Conservation (phyloP, 208 protist genomes). For the Acanthamoeba healyi region DNA sequence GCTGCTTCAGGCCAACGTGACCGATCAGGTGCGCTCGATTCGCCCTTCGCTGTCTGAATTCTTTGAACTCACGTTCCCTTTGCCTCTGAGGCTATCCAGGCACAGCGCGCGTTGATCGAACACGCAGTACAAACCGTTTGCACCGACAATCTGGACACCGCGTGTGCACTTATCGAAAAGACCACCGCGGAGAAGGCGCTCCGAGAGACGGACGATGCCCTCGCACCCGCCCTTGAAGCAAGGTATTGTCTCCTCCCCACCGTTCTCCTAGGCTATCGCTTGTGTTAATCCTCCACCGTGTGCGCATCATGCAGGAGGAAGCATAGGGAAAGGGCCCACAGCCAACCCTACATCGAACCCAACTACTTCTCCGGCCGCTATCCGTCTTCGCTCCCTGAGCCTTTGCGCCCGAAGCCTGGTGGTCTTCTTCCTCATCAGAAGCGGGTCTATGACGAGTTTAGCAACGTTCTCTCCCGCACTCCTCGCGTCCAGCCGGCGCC, state of each 20-base stretch:
- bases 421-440: conserved; percentile 92
- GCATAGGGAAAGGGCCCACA: conserved; percentile 22
- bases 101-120: conserved; percentile 78
- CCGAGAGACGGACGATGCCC: conserved; percentile 92
- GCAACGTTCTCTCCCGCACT: conserved; percentile 83
- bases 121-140: conserved; percentile 84
- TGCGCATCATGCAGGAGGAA: conserved; percentile 35
- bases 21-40: conserved; percentile 22
- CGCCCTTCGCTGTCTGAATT: conserved; percentile 4
- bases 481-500: conserved; percentile 22
- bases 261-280: not conserved
- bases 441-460: conserved; percentile 93
- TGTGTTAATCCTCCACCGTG: too few relatives aligned
- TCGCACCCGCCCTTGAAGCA: conserved; percentile 86
- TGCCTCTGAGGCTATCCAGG: conserved; percentile 1
- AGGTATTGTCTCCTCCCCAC: conserved; percentile 76
- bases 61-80: not conserved
- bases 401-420: conserved; percentile 93
- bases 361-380: conserved; percentile 72
- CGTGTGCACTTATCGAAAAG: conserved; percentile 91
- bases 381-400: conserved; percentile 91
- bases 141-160: conserved; percentile 92
- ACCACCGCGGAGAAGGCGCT: conserved; percentile 95
- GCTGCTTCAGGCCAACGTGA: conserved; percentile 79
- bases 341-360: conserved; percentile 72